Base-by-base conservation (phyloP, 2,329 filamentous ascomycete species). In the Shiraia bambusicola region DNA sequence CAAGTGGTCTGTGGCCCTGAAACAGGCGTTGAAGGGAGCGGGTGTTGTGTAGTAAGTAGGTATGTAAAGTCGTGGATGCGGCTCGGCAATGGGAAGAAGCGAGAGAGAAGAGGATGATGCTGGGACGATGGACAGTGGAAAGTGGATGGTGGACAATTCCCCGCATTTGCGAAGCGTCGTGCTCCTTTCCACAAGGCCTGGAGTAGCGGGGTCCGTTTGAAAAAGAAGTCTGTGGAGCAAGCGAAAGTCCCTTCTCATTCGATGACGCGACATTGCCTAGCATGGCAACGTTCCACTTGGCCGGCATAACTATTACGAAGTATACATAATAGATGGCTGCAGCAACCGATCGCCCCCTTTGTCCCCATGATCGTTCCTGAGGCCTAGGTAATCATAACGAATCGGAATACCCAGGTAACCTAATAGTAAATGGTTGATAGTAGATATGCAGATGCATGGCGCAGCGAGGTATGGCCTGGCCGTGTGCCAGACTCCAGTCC, bases 41-140 rank as follows among this genome's bases (percentile, higher is more conserved):
- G 49, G 40, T 42, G 52, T 52, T 40, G 47, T 59, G 56, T 60
- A 59, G 59, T 51, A n/a, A n/a, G n/a, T n/a, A n/a, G n/a, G n/a
- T n/a, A n/a, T n/a, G n/a, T n/a, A 62, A 54, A 52, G 48, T 50
- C 47, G 53, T 52, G 49, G 49, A 45, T 45, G 62, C 49, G 54
- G 61, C 53, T 63, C 58, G 63, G 63, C 60, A 59, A 49, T 58
- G 42, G 54, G 19, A 22, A 54, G 55, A 61, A 63, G 63, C 61
- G 61, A 64, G 54, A 54, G 50, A 45, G 50, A 53, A 54, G 50
- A 45, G 50, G 43, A 47, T 35, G 49, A 59, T 54, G 53, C 57
- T 57, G 59, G 58, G 58, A 29, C 34, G 49, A 54, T 55, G 48
- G 52, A n/a, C n/a, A n/a, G n/a, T n/a, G n/a, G n/a, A n/a, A n/a